Evolutionary conservation across 768 basidiomycete genomes (phyloP).

Genomic region (Cystofilobasidium bisporidii): DNA sequence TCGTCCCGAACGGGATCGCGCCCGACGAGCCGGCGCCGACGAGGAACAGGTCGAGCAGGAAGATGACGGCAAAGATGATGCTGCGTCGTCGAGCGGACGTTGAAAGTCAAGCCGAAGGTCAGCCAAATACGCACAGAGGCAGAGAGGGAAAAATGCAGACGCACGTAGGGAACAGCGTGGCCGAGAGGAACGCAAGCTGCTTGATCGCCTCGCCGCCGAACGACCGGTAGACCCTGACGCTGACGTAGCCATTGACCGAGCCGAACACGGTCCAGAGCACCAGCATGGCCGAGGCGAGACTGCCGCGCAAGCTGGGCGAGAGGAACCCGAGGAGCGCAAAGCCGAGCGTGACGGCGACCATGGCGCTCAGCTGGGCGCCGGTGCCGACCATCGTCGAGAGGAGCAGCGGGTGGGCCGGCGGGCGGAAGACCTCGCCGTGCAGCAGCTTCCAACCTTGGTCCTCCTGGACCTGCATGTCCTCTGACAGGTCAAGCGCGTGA

Average conservation of each 20-base stretch:
- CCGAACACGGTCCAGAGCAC: constrained; percentile 92
- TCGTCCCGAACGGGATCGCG: constrained; percentile 93
- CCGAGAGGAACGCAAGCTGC: constrained; percentile 60
- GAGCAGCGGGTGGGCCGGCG: constrained; percentile 64
- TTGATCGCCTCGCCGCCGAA: constrained; percentile 57
- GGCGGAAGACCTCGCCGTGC: constrained; percentile 89
- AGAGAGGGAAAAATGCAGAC: constrained; percentile 32
- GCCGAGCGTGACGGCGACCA: constrained; percentile 81
- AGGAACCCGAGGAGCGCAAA: constrained; percentile 89
- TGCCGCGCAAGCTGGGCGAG: constrained; percentile 88
- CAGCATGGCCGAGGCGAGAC: constrained; percentile 87
- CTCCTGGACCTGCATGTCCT: constrained; percentile 44
- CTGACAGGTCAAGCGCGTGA: constrained; percentile 9
- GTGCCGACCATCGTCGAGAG: constrained; percentile 84
- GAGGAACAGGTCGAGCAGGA: constrained; percentile 84
- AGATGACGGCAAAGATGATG: constrained; percentile 70
- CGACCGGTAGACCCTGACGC: constrained; percentile 68
- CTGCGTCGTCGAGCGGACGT: constrained; percentile 41
- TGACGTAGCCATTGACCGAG: constrained; percentile 78
- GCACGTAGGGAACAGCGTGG: constrained; percentile 77
- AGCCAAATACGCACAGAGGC: not conserved
- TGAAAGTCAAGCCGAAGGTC: not conserved
- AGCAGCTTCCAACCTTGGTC: constrained; percentile 98
- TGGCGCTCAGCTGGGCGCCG: constrained; percentile 71
- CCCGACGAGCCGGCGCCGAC: constrained; percentile 77